A percentile compares a stretch with the other conserved stretches of the same genome.
Conservation (phyloP, 768 basidiomycete genomes). For the Erythrobasidium yunnanense region DNA sequence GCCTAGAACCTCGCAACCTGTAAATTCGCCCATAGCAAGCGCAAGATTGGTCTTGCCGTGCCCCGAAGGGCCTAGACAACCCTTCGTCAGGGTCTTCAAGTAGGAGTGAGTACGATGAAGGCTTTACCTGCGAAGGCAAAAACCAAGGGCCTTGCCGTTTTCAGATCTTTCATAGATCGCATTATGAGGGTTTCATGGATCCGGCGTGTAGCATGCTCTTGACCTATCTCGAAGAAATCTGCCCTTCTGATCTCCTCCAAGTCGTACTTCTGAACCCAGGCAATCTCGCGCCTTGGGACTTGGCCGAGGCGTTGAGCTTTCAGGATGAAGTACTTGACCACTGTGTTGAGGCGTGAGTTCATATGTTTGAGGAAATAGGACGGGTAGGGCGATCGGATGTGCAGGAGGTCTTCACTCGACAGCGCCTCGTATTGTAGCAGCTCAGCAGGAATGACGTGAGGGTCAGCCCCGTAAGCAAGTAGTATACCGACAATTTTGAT, state of each 20-base stretch:
- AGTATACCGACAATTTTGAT: not conserved
- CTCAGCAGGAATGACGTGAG: not conserved
- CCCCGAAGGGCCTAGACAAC: not conserved
- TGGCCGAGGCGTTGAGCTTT: not conserved
- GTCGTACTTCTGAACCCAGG: not conserved
- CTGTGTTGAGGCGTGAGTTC: not conserved
- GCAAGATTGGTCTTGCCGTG: not conserved
- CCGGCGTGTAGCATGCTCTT: not conserved
- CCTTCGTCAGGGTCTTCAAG: not conserved
- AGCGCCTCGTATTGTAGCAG: not conserved
- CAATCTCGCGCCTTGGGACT: not conserved
- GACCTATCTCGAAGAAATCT: not conserved
- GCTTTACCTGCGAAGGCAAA: not conserved
- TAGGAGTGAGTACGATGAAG: not conserved
- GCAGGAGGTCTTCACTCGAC: not conserved
- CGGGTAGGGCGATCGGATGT: not conserved
- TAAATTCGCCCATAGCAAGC: not conserved
- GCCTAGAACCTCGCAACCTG: not conserved
- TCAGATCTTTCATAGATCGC: not conserved
- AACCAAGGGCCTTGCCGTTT: not conserved
- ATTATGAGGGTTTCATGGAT: not conserved
- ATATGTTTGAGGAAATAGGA: not conserved
- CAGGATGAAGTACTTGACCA: not conserved
- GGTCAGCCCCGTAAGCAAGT: not conserved
- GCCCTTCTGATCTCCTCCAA: not conserved